Conservation (phyloP, 805 yeast genomes). For the Candida krabiensis region DNA sequence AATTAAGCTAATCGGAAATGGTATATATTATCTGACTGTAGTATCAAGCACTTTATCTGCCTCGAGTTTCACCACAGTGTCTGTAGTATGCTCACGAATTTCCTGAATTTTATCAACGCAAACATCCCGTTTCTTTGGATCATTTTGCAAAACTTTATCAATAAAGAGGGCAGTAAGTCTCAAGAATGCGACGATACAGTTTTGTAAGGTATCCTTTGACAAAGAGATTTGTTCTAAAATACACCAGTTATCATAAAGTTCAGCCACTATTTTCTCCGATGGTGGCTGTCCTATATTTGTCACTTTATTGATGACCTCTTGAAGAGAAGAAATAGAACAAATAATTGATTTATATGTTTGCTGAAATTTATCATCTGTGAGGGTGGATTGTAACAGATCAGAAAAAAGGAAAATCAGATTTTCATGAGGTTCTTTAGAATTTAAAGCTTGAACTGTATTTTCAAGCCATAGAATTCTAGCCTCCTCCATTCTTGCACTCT, state of each 20-base stretch:
- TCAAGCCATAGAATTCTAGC: constrained; percentile 13
- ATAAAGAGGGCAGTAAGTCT: constrained; percentile 21
- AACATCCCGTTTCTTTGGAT: constrained; percentile 44
- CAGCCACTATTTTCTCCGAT: constrained; percentile 19
- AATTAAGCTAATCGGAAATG: too few species aligned
- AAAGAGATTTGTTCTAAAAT: constrained; percentile 14
- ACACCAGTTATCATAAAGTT: constrained; percentile 16
- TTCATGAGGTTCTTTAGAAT: constrained; percentile 49
- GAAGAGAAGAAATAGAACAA: constrained; percentile 8
- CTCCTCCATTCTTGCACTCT: constrained; percentile 21
- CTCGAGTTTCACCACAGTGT: constrained; percentile 48
- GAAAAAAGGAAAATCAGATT: constrained; percentile 38
- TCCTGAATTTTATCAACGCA: constrained; percentile 36
- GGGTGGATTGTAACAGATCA: constrained; percentile 30
- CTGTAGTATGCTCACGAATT: constrained; percentile 37
- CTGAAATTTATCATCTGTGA: constrained; percentile 16
- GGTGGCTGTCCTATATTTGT: neutral
- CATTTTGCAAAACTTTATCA: constrained; percentile 1
- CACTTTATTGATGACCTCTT: constrained; percentile 1
- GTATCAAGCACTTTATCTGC: too few species aligned
- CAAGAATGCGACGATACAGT: constrained; percentile 53
- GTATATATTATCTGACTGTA: too few species aligned
- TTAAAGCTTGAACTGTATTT: constrained; percentile 27
- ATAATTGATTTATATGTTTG: constrained; percentile 20
- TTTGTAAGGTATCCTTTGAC: constrained; percentile 41